Conservation (phyloP, 208 protist genomes). For the Vickermania ingenoplastis region DNA sequence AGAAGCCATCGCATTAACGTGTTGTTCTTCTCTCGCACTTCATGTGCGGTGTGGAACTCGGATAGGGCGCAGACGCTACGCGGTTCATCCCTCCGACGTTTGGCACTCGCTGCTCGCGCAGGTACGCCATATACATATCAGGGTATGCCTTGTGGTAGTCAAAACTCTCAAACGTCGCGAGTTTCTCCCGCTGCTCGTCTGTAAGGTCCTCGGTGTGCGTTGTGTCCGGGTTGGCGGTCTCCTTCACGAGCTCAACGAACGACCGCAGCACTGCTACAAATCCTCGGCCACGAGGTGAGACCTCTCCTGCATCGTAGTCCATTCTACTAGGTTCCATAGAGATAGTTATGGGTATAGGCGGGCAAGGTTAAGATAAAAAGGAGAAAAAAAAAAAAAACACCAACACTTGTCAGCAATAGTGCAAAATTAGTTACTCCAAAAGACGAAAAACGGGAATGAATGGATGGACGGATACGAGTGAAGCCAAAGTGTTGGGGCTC, state of each 20-base stretch:
- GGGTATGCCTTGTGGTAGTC: slow-evolving; percentile 83
- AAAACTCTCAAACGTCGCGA: slow-evolving; percentile 70
- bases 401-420: no score
- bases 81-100: neutral
- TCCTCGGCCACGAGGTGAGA: no score
- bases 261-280: slow-evolving; percentile 13
- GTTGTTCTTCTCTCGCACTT: slow-evolving; percentile 43
- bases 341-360: no score
- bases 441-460: no score
- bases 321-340: no score
- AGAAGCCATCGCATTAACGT: slow-evolving; percentile 65
- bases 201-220: slow-evolving; percentile 36
- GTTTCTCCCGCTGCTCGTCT: slow-evolving; percentile 29
- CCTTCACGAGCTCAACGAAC: slow-evolving; percentile 21
- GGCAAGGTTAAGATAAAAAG: no score
- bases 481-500: no score
- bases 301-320: no score
- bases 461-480: no score
- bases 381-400: no score
- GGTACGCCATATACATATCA: slow-evolving; percentile 66
- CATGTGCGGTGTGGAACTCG: neutral
- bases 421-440: no score
- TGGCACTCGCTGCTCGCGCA: slow-evolving; percentile 16
- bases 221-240: slow-evolving; percentile 59
- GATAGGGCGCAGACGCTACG: neutral